Percentiles rank a stretch among this genome's conserved stretches.
phyloP scores from a whole-genome alignment of 1,284 basidiomycete species.

The Moesziomyces sp. region DNA sequence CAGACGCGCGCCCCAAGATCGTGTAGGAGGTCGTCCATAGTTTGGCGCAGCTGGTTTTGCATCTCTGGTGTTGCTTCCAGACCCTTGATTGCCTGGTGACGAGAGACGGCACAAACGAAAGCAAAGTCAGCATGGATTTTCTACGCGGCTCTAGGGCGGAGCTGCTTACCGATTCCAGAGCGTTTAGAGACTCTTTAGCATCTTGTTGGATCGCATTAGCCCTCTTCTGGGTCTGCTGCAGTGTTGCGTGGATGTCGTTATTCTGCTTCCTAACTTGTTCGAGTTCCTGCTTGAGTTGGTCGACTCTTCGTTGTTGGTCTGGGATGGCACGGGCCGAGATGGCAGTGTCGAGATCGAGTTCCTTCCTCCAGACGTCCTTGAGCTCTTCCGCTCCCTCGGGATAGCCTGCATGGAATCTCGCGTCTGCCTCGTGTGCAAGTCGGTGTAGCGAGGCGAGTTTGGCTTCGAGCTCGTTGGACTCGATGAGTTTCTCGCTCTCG shows the following conservation, averaged over 20 bases:
- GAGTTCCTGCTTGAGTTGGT: conserved; percentile 28
- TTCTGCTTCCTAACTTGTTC: conserved; percentile 30
- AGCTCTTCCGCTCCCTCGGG: conserved; percentile 27
- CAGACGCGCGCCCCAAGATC: conserved; percentile 49
- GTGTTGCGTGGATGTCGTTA: conserved; percentile 7
- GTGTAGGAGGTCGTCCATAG: conserved; percentile 47
- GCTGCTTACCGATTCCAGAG: conserved; percentile 39
- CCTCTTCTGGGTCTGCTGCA: conserved; percentile 8
- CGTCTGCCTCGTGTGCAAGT: conserved; percentile 55
- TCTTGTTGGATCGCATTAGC: conserved; percentile 19
- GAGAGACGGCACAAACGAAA: no score
- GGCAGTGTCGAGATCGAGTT: conserved; percentile 54
- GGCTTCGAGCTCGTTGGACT: conserved; percentile 43
- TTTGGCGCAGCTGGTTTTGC: conserved; percentile 43
- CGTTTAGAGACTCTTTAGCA: conserved; percentile 27
- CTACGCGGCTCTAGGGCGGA: no score
- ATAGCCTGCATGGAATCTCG: conserved; percentile 39
- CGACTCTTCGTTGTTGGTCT: conserved; percentile 44
- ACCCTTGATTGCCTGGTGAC: conserved; percentile 37
- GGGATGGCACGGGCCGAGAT: conserved; percentile 54
- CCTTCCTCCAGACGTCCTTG: conserved; percentile 59
- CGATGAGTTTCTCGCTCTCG: conserved; percentile 51
- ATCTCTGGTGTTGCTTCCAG: conserved; percentile 42
- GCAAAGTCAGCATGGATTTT: not conserved
- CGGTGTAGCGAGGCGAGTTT: conserved; percentile 51